A percentile compares a stretch with the other conserved stretches of the same genome.
Evolutionary conservation across 2,329 filamentous ascomycete genomes (phyloP).

Genomic region (Parastagonospora nodorum): DNA sequence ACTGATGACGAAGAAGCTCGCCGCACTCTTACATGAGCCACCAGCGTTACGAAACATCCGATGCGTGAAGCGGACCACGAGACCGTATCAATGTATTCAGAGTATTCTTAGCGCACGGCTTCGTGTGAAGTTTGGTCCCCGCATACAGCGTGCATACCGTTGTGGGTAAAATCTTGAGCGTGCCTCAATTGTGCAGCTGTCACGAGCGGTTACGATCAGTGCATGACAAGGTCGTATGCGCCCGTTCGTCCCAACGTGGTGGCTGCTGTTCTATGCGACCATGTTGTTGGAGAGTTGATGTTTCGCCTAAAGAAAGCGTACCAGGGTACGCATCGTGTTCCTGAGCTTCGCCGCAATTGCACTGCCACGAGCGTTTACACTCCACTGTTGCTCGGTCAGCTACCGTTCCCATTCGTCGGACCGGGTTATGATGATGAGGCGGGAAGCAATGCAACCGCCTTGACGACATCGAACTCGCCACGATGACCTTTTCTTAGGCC

Average conservation of each 20-base stretch:
- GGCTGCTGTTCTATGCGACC: too few species aligned
- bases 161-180: neutral
- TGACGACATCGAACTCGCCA: slow-evolving; percentile 1
- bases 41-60: neutral
- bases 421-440: neutral
- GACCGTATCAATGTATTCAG: neutral
- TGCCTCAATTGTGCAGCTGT: too few species aligned
- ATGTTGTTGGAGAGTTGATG: too few species aligned
- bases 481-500: slow-evolving; percentile 12
- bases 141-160: neutral
- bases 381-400: neutral
- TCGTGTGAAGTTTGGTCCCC: neutral
- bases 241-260: too few species aligned
- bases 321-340: neutral
- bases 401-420: neutral
- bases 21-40: slow-evolving; percentile 3
- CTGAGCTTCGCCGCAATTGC: slow-evolving; percentile 1
- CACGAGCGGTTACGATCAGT: too few species aligned
- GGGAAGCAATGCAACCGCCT: neutral
- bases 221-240: too few species aligned
- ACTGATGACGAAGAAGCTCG: neutral
- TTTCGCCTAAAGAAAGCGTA: too few species aligned
- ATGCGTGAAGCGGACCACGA: neutral
- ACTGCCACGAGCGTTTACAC: slow-evolving; percentile 13
- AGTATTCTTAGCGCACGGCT: neutral